Evolutionary conservation across 441 rosid species (phyloP), one percentile per base, ranked within the genome.

Genomic region (Jatropha multifida): DNA sequence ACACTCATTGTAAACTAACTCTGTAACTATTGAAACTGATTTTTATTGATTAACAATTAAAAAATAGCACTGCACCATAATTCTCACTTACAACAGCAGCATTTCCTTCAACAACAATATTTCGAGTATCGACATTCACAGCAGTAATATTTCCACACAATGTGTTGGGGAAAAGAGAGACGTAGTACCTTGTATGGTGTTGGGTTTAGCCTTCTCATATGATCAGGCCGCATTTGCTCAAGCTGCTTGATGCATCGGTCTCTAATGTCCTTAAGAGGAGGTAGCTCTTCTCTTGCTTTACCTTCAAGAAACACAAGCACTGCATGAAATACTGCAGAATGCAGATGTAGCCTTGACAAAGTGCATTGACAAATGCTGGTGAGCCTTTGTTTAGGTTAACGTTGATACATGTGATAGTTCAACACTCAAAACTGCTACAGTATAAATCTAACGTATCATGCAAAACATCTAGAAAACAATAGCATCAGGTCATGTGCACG

Each of bases 121-220:
- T 32, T 32, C 32, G 1, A 32, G 32, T 32, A 32, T 32, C 32
- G 0, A 32, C 32, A 32, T 32, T 32, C 32, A 32, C 32, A 32
- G 32, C 32, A 32, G 32, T 32, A 32, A 32, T 32, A 32, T 32
- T 32, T 32, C 32, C 32, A 32, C 32, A 32, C 32, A 32, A 1
- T 1, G 32, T 32, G 32, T 32, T 32, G 32, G 1, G 32, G 2
- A 5, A 14, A 15, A 56, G 48, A 42, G 48, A 27, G 5, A 74
- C 51, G 9, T 23, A 62, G 23, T 85, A 92, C 92, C 94, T 96
- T 96, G 81, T 92, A 96, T 4, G 99, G 99, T 64, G 99, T 96
- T 7, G 99, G 99, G 79, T 94, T 96, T 73, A 96, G 80, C 85
- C 92, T 85, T 72, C 99, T 93, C 95, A 96, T 91, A 76, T 96